phyloP scores from a whole-genome alignment of 805 yeast genomes.

The Lachancea fermentati region DNA sequence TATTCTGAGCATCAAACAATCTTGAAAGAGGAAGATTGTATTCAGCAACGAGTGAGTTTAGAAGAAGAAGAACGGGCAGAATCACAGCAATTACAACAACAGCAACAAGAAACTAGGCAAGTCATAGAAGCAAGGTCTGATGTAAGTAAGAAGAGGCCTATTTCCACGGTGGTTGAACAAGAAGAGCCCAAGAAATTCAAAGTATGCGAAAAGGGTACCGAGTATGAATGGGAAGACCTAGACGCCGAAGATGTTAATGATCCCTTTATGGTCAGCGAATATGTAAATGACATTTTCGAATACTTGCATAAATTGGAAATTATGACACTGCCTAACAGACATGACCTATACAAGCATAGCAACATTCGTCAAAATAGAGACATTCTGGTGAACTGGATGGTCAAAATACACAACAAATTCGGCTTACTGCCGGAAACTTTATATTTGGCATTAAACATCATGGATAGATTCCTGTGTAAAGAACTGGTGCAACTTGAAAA shows the following conservation, averaged over 20 bases:
- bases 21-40: constrained; percentile 7
- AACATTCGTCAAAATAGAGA: constrained; percentile 49
- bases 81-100: background rate
- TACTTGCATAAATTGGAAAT: constrained; percentile 69
- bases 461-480: constrained; percentile 80
- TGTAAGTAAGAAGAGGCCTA: constrained; percentile 31
- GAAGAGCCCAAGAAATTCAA: constrained; percentile 32
- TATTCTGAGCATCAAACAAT: constrained; percentile 7
- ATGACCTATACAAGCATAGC: constrained; percentile 38
- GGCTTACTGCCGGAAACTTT: constrained; percentile 82
- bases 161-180: constrained; percentile 31
- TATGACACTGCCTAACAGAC: constrained; percentile 56
- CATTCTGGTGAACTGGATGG: constrained; percentile 90
- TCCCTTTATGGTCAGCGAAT: constrained; percentile 90
- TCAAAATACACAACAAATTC: constrained; percentile 81
- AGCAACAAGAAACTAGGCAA: background rate
- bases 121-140: constrained; percentile 10
- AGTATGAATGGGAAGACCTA: constrained; percentile 60
- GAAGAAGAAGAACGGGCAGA: background rate
- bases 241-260: constrained; percentile 77
- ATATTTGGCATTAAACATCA: constrained; percentile 73
- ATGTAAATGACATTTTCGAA: constrained; percentile 79
- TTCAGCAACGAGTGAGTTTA: background rate
- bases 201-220: constrained; percentile 31
- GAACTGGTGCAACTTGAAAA: constrained; percentile 76